Percentiles rank a stretch among this genome's conserved stretches.
Conservation (phyloP, 805 yeast species). For the Cyberlindnera sargentensis region DNA sequence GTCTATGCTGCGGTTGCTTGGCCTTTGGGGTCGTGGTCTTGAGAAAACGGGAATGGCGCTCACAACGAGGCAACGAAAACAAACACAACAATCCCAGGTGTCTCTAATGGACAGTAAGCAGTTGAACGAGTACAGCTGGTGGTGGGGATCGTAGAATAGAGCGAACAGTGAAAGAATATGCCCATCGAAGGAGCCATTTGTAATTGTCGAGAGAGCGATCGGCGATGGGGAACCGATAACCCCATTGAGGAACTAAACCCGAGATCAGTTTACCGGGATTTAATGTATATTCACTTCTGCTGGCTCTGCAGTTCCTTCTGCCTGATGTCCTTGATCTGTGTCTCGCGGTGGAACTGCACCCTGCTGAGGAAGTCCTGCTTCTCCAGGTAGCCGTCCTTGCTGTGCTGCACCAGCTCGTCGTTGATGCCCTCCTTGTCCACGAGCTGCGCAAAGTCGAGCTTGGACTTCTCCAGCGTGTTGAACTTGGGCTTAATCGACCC, state of each 20-base stretch:
- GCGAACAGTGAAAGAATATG: no score
- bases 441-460: constrained; percentile 91
- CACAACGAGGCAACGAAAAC: no score
- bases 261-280: not conserved
- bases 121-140: no score
- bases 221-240: no score
- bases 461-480: constrained; percentile 86
- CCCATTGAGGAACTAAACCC: not conserved
- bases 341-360: constrained; percentile 45
- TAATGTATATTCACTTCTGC: not conserved
- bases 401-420: constrained; percentile 74
- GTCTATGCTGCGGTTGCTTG: no score
- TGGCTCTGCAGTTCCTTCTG: constrained; percentile 26
- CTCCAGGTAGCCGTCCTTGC: constrained; percentile 86
- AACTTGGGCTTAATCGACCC: constrained; percentile 69
- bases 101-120: no score
- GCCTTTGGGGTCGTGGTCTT: no score
- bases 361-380: constrained; percentile 83
- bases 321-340: constrained; percentile 32
- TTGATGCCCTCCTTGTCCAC: constrained; percentile 80
- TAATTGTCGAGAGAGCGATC: no score
- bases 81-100: no score
- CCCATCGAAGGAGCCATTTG: no score
- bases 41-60: no score
- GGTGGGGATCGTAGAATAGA: no score